Conservation (phyloP, 2,329 filamentous ascomycete genomes). For the Dactylonectria macrodidyma region DNA sequence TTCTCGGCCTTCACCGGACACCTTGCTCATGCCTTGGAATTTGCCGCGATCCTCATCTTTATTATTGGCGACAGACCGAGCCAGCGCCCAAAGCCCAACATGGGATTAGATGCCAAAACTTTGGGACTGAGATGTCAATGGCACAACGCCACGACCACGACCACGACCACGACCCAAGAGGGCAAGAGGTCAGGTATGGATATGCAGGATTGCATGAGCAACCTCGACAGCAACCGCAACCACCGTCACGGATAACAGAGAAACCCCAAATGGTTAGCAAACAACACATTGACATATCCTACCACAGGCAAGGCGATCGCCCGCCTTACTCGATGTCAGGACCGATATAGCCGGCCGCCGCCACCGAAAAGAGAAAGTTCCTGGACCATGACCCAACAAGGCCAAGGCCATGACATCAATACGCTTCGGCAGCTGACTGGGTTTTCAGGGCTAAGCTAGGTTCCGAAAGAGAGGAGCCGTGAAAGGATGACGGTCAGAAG, state of each 20-base stretch:
- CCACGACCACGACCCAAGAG: too few relatives aligned
- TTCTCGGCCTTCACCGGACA: slow-evolving; percentile 27
- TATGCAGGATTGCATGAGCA: slow-evolving; percentile 11
- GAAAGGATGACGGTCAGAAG: slow-evolving; percentile 15
- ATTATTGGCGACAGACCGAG: slow-evolving; percentile 16
- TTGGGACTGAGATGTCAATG: slow-evolving; percentile 22
- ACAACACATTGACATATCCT: background rate
- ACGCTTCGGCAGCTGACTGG: slow-evolving; percentile 5
- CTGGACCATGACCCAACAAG: background rate
- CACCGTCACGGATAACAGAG: background rate
- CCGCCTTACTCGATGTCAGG: slow-evolving; percentile 8
- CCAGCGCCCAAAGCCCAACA: slow-evolving; percentile 1
- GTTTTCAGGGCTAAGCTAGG: slow-evolving; percentile 3
- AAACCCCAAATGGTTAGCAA: slow-evolving; percentile 6
- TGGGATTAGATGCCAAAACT: slow-evolving; percentile 6
- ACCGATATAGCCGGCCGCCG: background rate
- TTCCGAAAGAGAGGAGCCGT: background rate
- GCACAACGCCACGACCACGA: background rate
- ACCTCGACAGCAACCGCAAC: background rate
- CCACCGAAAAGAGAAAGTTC: background rate
- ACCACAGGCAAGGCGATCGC: background rate
- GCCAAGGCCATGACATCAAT: slow-evolving; percentile 20
- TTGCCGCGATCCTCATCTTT: slow-evolving; percentile 4
- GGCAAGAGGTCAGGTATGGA: background rate
- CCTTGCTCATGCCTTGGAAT: slow-evolving; percentile 30